Base-by-base conservation (phyloP, 768 basidiomycete species). In the Sistotremastrum suecicum region DNA sequence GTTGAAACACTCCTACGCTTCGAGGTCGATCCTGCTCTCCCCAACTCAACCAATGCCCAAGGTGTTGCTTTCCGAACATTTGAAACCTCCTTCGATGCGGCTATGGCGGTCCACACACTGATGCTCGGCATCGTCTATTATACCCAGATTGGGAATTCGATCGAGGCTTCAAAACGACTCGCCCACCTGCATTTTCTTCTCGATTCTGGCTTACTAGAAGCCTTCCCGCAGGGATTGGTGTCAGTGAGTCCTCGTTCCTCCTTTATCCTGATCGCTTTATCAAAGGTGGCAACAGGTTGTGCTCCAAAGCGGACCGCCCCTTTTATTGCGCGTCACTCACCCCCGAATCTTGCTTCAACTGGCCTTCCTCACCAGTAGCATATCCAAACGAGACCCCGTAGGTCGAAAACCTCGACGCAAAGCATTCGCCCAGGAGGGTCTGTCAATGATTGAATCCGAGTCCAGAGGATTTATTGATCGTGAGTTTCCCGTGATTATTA, bases 331-430 rank as follows among this genome's bases (percentile, higher is more conserved):
- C 37, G 68, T 70, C 3, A 84, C 83, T 5, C 82, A 84, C 52
- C 83, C 84, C 0, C 72, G 78, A 4, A 59, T 80, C 2, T 53
- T 86, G 0, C 79, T 76, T 50, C 58, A 74, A 8, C 66, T 86
- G 4, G 77, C 75, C 0, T 86, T 80, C 56, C 71, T 86, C 4
- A 63, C 84, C 37, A 80, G 76, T 51, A 70, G 72, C 4, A 64
- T 74, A 1, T 72, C 80, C 0, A 83, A 84, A 53, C 73, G 81
- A 9, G 83, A 88, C 54, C 71, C 78, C 0, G 74, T 80, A 0
- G 86, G 83, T 37, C 68, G 81, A 29, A 79, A 75, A 44, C 84
- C 85, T 3, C 83, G 80, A 63, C 70, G 79, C 48, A 77, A 74
- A 41, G 63, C 82, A 0, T 88, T 85, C 61, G 76, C 81, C 0